Percentiles rank a stretch among this genome's conserved stretches.
These are phyloP conservation scores for Lolium perenne DNA, from an alignment of 176 grass and related monocot genomes.

Conservation along the genomic window DNA sequence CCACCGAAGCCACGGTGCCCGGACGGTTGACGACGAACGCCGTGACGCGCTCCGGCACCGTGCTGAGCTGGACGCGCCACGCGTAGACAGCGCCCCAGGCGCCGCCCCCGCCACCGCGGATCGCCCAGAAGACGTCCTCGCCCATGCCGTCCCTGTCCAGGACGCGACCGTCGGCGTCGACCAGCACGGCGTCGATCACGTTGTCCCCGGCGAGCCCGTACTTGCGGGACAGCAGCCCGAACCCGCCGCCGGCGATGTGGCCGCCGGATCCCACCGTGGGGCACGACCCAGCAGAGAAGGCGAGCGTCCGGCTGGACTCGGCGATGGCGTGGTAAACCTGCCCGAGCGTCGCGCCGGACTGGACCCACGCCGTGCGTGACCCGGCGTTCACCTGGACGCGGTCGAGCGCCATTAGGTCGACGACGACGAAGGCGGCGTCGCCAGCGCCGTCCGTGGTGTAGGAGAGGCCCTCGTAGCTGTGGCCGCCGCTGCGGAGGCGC, in stretches of 20 bases:
- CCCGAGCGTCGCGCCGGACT: slow-evolving; percentile 72
- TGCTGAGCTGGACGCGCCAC: slow-evolving; percentile 55
- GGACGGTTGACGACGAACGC: slow-evolving; percentile 59
- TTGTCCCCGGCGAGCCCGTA: slow-evolving; percentile 72
- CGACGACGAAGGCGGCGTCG: slow-evolving; percentile 47
- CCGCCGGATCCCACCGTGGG: slow-evolving; percentile 74
- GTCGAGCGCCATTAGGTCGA: slow-evolving; percentile 69
- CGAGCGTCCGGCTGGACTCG: slow-evolving; percentile 38
- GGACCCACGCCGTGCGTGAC: slow-evolving; percentile 55
- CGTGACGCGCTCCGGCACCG: slow-evolving; percentile 61
- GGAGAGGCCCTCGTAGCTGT: slow-evolving; percentile 91
- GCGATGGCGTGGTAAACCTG: slow-evolving; percentile 70
- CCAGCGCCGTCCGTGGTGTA: slow-evolving; percentile 43
- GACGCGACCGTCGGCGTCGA: slow-evolving; percentile 46
- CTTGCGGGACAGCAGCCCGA: slow-evolving; percentile 76
- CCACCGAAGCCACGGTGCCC: slow-evolving; percentile 34
- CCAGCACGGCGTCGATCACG: slow-evolving; percentile 66
- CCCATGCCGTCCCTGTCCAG: slow-evolving; percentile 59
- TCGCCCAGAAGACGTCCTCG: slow-evolving; percentile 85
- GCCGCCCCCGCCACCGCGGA: slow-evolving; percentile 83
- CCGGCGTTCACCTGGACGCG: slow-evolving; percentile 44
- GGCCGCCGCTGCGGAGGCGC: slow-evolving; percentile 74
- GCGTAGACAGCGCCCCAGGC: slow-evolving; percentile 70
- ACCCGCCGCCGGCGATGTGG: slow-evolving; percentile 78
- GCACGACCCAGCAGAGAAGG: slow-evolving; percentile 73